These are phyloP conservation scores for Castanospermum australe DNA, from an alignment of 306 rosid genomes.

Conservation along the genomic window DNA sequence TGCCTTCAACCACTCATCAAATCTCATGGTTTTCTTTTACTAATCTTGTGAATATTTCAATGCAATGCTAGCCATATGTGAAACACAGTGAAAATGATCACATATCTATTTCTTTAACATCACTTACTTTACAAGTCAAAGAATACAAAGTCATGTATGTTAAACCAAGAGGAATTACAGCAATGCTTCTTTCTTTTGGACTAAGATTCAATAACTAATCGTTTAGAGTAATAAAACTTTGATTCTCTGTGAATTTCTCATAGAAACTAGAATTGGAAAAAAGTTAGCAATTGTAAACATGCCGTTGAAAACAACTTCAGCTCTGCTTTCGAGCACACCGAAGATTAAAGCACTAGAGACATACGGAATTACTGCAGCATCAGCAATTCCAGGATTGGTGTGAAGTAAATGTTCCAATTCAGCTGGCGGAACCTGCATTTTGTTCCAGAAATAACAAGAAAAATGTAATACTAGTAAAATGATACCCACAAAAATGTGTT, in stretches of 20 bases:
- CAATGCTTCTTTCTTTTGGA: neutral
- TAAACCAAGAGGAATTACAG: neutral
- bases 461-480: neutral
- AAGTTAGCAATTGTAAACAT: neutral
- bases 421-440: conserved; percentile 87
- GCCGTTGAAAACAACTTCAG: neutral
- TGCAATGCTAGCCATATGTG: too few species aligned
- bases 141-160: neutral
- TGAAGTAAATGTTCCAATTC: conserved; percentile 81
- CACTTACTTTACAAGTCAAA: neutral
- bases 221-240: neutral
- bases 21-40: neutral
- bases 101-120: too few species aligned
- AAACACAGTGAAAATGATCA: too few species aligned
- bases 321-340: neutral
- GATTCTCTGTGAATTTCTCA: neutral
- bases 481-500: neutral
- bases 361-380: conserved; percentile 90
- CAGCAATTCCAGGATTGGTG: conserved; percentile 70
- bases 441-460: conserved; percentile 8
- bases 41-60: neutral
- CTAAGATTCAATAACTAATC: neutral
- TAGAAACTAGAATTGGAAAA: neutral
- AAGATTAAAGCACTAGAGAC: conserved; percentile 10
- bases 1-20: neutral